Percentiles rank a stretch among this genome's conserved stretches.
phyloP scores from a whole-genome alignment of 176 grass and related monocot species.

The Eleusine indica region DNA sequence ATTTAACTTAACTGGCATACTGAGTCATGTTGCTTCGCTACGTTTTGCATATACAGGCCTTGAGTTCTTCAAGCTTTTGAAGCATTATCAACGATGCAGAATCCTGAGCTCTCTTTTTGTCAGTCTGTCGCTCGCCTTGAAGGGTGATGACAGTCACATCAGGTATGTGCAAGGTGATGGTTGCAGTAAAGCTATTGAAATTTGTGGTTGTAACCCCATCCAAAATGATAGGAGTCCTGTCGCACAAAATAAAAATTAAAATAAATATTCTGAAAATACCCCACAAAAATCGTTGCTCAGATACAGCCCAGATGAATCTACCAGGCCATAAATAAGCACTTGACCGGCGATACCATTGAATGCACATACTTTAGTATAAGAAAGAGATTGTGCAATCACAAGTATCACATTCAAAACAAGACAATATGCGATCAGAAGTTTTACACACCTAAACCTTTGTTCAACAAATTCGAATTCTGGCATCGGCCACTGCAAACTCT shows the following conservation, averaged over 20 bases:
- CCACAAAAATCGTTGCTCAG: neutral
- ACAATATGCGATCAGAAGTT: too few relatives aligned
- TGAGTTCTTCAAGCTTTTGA: conserved; percentile 63
- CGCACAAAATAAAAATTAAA: conserved; percentile 18
- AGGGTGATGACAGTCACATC: conserved; percentile 59
- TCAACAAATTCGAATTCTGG: conserved; percentile 71
- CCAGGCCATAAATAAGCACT: neutral
- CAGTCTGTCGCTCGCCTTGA: conserved; percentile 53
- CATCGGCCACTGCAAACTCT: conserved; percentile 81
- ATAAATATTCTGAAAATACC: neutral
- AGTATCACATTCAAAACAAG: neutral
- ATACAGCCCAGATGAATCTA: neutral
- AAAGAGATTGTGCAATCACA: conserved; percentile 15
- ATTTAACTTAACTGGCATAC: conserved; percentile 7
- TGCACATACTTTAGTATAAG: neutral
- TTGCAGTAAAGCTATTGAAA: conserved; percentile 71
- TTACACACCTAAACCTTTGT: conserved; percentile 64
- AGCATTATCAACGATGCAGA: conserved; percentile 76
- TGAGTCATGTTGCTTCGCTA: conserved; percentile 23
- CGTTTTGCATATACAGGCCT: conserved; percentile 47
- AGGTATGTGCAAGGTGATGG: conserved; percentile 78
- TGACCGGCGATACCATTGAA: neutral
- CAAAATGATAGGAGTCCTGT: conserved; percentile 56
- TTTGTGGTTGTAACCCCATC: conserved; percentile 59
- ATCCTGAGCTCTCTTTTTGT: conserved; percentile 84